Conservation (phyloP, 2,329 filamentous ascomycete species). For the Escovopsis sp. region DNA sequence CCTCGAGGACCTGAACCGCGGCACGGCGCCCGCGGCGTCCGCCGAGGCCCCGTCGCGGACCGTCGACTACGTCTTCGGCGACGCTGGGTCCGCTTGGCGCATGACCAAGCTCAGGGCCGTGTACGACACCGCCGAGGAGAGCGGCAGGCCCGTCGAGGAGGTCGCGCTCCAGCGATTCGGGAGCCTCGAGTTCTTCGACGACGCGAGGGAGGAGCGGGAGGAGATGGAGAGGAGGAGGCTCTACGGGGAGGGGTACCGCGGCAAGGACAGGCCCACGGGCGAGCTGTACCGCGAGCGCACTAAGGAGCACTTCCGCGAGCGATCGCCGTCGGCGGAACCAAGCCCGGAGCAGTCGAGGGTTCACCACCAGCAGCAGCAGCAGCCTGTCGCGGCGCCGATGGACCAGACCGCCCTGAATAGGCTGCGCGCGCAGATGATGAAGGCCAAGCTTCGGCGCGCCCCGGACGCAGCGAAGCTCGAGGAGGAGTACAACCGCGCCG, state of each 20-base stretch:
- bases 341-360: constrained; percentile 41
- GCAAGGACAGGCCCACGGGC: constrained; percentile 75
- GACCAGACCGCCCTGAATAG: constrained; percentile 76
- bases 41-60: constrained; percentile 23
- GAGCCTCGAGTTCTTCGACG: constrained; percentile 70
- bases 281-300: constrained; percentile 72
- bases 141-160: constrained; percentile 59
- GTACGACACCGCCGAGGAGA: constrained; percentile 65
- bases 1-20: constrained; percentile 45
- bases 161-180: constrained; percentile 74
- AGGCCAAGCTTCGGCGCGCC: constrained; percentile 71
- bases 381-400: constrained; percentile 29
- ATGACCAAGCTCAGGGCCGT: constrained; percentile 90
- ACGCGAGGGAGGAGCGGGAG: constrained; percentile 82
- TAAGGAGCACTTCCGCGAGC: constrained; percentile 30
- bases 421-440: constrained; percentile 89
- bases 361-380: constrained; percentile 32
- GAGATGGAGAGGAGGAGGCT: constrained; percentile 71
- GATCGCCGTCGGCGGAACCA: constrained; percentile 13
- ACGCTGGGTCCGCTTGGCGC: constrained; percentile 81
- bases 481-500: constrained; percentile 65
- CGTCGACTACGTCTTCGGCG: constrained; percentile 75
- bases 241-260: constrained; percentile 67
- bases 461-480: constrained; percentile 66
- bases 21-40: constrained; percentile 16